A percentile compares a stretch with the other conserved stretches of the same genome.
Conservation (phyloP, 1,284 basidiomycete genomes). For the Prillingera fragicola region DNA sequence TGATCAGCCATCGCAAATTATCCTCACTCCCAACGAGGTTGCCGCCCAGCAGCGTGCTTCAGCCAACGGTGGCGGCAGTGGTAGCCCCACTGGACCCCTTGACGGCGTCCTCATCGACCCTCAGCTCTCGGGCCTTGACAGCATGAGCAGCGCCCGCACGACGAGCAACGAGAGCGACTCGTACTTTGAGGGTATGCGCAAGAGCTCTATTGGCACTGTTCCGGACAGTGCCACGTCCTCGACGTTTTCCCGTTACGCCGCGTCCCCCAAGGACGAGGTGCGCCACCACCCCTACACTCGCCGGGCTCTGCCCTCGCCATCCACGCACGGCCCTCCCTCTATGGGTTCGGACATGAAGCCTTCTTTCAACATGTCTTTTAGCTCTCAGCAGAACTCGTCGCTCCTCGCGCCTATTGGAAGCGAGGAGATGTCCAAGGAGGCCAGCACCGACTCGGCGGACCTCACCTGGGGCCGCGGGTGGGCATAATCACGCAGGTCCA, state of each 20-base stretch:
- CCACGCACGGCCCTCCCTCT: slow-evolving; percentile 4
- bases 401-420: slow-evolving; percentile 6
- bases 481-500: no score
- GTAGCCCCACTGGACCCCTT: slow-evolving; percentile 19
- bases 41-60: slow-evolving; percentile 15
- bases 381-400: slow-evolving; percentile 5
- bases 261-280: slow-evolving; percentile 19
- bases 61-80: slow-evolving; percentile 5
- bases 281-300: slow-evolving; percentile 34
- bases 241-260: slow-evolving; percentile 27
- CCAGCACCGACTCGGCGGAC: slow-evolving; percentile 4
- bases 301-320: slow-evolving; percentile 19
- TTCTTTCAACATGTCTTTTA: slow-evolving; percentile 35
- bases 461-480: no score
- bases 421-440: slow-evolving; percentile 13
- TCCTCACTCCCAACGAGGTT: slow-evolving; percentile 40
- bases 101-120: slow-evolving; percentile 25
- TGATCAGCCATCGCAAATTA: slow-evolving; percentile 32
- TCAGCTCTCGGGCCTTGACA: slow-evolving; percentile 4
- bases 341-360: slow-evolving; percentile 32
- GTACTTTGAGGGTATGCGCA: slow-evolving; percentile 18
- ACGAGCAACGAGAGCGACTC: slow-evolving; percentile 4
- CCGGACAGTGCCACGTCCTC: slow-evolving; percentile 21
- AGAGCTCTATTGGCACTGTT: slow-evolving; percentile 6
- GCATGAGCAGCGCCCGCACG: background rate